These are phyloP conservation scores for Mortierella sp. DNA, from an alignment of 371 early-diverging fungal genomes.

Conservation along the genomic window DNA sequence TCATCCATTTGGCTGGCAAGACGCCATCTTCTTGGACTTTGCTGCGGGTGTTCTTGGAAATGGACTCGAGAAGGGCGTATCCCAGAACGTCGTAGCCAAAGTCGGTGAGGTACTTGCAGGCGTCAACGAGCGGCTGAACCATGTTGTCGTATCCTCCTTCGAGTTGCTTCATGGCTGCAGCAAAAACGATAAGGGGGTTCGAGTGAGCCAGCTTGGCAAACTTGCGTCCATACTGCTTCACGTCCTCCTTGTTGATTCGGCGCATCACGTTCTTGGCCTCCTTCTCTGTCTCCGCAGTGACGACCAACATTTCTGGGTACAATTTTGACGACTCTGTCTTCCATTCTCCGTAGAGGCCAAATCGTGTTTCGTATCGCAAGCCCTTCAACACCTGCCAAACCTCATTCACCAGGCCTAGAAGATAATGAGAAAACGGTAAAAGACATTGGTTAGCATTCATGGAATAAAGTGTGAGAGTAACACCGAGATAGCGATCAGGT, in stretches of 20 bases:
- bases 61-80: slow-evolving; percentile 74
- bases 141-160: slow-evolving; percentile 87
- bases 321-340: slow-evolving; percentile 60
- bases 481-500: not conserved
- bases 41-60: slow-evolving; percentile 70
- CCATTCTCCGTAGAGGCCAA: slow-evolving; percentile 89
- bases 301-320: slow-evolving; percentile 61
- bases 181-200: slow-evolving; percentile 87
- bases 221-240: slow-evolving; percentile 84
- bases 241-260: slow-evolving; percentile 86
- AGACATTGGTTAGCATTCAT: not conserved
- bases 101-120: slow-evolving; percentile 85
- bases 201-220: slow-evolving; percentile 87
- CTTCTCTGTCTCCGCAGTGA: slow-evolving; percentile 69
- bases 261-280: slow-evolving; percentile 77
- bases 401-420: slow-evolving; percentile 68
- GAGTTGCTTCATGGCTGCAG: slow-evolving; percentile 82
- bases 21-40: slow-evolving; percentile 73
- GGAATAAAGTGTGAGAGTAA: not conserved
- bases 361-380: slow-evolving; percentile 77
- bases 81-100: slow-evolving; percentile 90
- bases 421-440: not conserved
- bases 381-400: slow-evolving; percentile 82
- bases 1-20: slow-evolving; percentile 67
- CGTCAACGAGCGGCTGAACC: slow-evolving; percentile 88